A percentile compares a stretch with the other conserved stretches of the same genome.
Conservation (phyloP, 2,329 filamentous ascomycete species). For the Phymatotrichopsis omnivora region DNA sequence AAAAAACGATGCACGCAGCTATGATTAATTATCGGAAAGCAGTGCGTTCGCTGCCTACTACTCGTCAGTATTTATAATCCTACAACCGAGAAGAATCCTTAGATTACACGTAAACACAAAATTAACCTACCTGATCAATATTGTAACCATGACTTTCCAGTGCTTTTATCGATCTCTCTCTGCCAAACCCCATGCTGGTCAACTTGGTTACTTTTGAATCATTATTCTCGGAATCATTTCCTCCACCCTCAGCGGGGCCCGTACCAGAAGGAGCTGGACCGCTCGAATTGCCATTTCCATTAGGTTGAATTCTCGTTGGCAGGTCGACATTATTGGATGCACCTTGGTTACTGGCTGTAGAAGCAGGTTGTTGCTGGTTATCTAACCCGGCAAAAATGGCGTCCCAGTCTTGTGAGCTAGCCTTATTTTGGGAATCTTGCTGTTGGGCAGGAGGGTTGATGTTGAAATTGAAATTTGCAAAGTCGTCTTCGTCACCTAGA, state of each 20-base stretch:
- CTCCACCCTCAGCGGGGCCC: slow-evolving; percentile 14
- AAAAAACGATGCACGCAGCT: too few species aligned
- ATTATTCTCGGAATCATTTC: slow-evolving; percentile 5
- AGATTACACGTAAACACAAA: too few species aligned
- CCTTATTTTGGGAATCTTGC: slow-evolving; percentile 33
- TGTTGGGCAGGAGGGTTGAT: slow-evolving; percentile 35
- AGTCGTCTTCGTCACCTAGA: slow-evolving; percentile 38
- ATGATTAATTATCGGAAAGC: too few species aligned
- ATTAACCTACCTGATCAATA: slow-evolving; percentile 25
- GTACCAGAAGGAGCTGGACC: slow-evolving; percentile 13
- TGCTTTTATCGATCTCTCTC: slow-evolving; percentile 27
- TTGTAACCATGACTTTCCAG: slow-evolving; percentile 25
- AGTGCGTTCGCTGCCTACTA: too few species aligned
- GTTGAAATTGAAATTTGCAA: slow-evolving; percentile 42
- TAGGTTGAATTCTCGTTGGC: slow-evolving; percentile 6
- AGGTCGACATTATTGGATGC: too few species aligned
- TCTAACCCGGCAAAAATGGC: slow-evolving; percentile 62
- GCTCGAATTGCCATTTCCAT: slow-evolving; percentile 3
- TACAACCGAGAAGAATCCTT: too few species aligned
- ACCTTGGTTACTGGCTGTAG: slow-evolving; percentile 4
- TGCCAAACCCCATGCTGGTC: slow-evolving; percentile 27
- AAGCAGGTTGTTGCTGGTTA: slow-evolving; percentile 1
- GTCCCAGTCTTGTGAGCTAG: slow-evolving; percentile 75
- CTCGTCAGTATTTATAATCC: too few species aligned
- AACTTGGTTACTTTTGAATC: slow-evolving; percentile 24